Evolutionary conservation across 441 rosid species (phyloP).

Genomic region (Erodium moschatum): DNA sequence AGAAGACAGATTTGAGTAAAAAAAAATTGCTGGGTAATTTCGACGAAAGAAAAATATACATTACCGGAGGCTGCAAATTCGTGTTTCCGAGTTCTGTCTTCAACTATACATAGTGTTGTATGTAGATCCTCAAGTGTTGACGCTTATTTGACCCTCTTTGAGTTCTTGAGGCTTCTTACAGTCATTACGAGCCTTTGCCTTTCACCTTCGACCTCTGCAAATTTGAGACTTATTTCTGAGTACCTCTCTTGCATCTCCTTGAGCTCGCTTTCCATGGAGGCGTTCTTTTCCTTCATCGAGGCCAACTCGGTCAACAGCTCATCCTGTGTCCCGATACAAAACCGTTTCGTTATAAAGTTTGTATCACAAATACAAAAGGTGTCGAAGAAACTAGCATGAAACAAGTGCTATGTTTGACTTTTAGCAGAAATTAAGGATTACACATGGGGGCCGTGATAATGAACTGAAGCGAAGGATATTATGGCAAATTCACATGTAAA

Average conservation of each 20-base stretch:
- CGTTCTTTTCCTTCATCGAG: neutral
- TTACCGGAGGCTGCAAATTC: neutral
- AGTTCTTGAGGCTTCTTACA: neutral
- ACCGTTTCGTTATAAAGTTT: neutral
- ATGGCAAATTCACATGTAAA: neutral
- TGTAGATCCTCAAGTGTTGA: neutral
- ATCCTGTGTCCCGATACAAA: neutral
- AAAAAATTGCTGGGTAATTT: neutral
- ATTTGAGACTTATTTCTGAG: slow-evolving; percentile 1
- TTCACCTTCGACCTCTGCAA: slow-evolving; percentile 7
- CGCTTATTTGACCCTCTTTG: neutral
- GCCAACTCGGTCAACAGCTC: slow-evolving; percentile 1
- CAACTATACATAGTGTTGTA: neutral
- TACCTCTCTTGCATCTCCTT: slow-evolving; percentile 9
- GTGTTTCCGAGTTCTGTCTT: neutral
- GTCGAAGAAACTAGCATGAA: too few relatives aligned
- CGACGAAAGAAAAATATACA: neutral
- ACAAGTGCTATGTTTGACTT: neutral
- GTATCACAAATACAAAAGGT: neutral
- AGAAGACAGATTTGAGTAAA: neutral
- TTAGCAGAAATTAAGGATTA: neutral
- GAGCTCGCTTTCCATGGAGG: neutral
- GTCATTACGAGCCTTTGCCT: slow-evolving; percentile 6
- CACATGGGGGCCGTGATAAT: too few relatives aligned
- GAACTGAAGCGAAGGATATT: neutral